Evolutionary conservation across 2,329 filamentous ascomycete genomes (phyloP), one percentile per base, ranked within the genome.

Genomic region (Diaporthe velutina): DNA sequence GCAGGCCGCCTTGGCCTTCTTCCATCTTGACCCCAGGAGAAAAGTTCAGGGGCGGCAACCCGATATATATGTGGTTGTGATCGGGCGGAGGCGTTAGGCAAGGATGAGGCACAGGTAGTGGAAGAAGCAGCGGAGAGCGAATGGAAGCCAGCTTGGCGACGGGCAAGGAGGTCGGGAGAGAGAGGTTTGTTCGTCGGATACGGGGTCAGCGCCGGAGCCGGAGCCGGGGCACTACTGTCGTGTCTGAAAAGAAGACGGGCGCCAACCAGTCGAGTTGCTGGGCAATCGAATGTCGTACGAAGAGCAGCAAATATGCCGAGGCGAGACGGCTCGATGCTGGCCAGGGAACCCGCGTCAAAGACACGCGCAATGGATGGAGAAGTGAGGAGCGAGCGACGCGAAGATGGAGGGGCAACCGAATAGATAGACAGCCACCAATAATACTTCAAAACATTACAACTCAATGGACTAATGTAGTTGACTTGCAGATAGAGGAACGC

Each of bases 11-110:
- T 82, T 77, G 73, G 25, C 38, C 73, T 25, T 64, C 71, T 70
- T 76, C 75, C 84, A 77, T 89, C 87, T 79, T 89, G 78, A 82
- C 80, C 66, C 78, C 74, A 76, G 77, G 79, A 52, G 60, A 66
- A 80, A 77, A 50, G 78, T 75, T 57, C 40, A 74, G 57, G 17
- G 74, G 74, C 19, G 79, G 78, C 52, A 81, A 73, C 42, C 77
- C 77, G 35, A 78, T 60, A 40, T 76, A 76, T 55, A 71, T 33
- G 33, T 73, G 48, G 64, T 75, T 64, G 64, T 68, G 64, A 19
- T 80, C 79, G 50, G 78, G 75, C 57, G 78, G 78, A 33, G 78
- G 79, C 54, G 77, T 76, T 40, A 77, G 48, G 15, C 73, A 74
- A 68, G 73, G 70, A 40, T 74, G 73, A 30, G 77, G 71, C 70